These are phyloP conservation scores for Rhodotorula toruloides DNA, from an alignment of 768 basidiomycete species.

Conservation along the genomic window DNA sequence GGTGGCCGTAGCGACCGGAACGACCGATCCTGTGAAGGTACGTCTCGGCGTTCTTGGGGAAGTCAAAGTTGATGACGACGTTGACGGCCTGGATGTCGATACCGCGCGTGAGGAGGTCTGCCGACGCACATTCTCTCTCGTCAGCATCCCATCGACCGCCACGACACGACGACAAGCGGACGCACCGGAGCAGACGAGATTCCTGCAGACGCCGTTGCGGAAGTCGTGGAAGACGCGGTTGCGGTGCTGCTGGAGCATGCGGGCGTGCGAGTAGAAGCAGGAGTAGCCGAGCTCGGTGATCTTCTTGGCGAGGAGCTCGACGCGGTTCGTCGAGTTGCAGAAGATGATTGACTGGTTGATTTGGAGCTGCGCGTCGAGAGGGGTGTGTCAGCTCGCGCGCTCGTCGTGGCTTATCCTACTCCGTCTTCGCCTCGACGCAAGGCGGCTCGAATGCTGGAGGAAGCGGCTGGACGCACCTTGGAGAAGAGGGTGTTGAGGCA, in stretches of 20 bases:
- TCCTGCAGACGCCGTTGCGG: constrained; percentile 94
- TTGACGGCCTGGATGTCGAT: constrained; percentile 99
- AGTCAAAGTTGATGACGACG: constrained; percentile 99
- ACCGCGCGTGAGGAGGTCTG: constrained; percentile 91
- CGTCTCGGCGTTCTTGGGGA: constrained; percentile 97
- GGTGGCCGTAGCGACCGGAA: constrained; percentile 92
- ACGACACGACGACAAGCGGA: background rate
- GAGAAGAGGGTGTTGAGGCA: constrained; percentile 99
- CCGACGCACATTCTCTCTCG: too few species aligned
- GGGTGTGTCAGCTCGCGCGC: too few species aligned
- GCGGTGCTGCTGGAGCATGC: constrained; percentile 97
- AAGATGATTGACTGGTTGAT: constrained; percentile 99
- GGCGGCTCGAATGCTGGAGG: too few species aligned
- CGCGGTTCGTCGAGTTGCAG: constrained; percentile 99
- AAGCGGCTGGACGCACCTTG: constrained; percentile 58
- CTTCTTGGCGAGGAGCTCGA: constrained; percentile 98
- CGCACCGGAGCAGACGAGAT: constrained; percentile 77
- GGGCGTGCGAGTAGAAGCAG: constrained; percentile 99
- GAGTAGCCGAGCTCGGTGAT: constrained; percentile 99
- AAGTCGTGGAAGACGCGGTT: constrained; percentile 99
- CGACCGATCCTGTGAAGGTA: constrained; percentile 98
- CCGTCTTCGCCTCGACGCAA: constrained; percentile 47
- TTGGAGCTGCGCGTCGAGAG: constrained; percentile 72
- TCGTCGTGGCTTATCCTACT: too few species aligned
- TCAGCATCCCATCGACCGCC: too few species aligned